Percentiles rank a stretch among this genome's conserved stretches.
Conservation (phyloP, 2,329 filamentous ascomycete species). For the Phoma sp. region DNA sequence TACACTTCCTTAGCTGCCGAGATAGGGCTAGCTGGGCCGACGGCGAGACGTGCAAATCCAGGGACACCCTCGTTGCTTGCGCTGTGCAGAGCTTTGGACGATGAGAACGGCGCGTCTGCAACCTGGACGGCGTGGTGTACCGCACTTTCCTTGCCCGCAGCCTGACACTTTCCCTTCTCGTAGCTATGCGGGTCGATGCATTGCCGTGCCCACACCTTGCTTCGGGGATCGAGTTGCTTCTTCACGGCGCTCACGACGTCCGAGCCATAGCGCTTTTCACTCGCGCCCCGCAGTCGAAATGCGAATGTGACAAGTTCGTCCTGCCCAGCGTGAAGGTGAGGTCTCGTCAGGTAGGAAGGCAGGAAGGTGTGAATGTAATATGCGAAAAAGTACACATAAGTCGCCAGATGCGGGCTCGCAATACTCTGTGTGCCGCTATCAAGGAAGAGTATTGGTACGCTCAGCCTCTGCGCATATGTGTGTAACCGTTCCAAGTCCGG, state of each 20-base stretch:
- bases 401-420: constrained; percentile 25
- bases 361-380: constrained; percentile 42
- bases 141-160: constrained; percentile 23
- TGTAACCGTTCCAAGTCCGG: constrained; percentile 32
- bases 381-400: constrained; percentile 41
- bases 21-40: constrained; percentile 29
- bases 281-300: constrained; percentile 35
- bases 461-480: constrained; percentile 30
- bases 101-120: constrained; percentile 35
- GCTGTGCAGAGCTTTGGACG: constrained; percentile 1
- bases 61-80: constrained; percentile 13
- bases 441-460: constrained; percentile 38
- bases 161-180: constrained; percentile 26
- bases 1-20: constrained; percentile 16
- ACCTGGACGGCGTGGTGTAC: constrained; percentile 37
- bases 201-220: constrained; percentile 27
- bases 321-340: constrained; percentile 34
- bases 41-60: constrained; percentile 33
- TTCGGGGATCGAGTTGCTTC: constrained; percentile 27
- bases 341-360: constrained; percentile 20
- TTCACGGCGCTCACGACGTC: constrained; percentile 31
- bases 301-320: constrained; percentile 39
- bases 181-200: constrained; percentile 32
- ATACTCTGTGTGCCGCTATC: constrained; percentile 33
- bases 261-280: constrained; percentile 23